Conservation (phyloP, 768 basidiomycete species). For the Collybiopsis confluens region DNA sequence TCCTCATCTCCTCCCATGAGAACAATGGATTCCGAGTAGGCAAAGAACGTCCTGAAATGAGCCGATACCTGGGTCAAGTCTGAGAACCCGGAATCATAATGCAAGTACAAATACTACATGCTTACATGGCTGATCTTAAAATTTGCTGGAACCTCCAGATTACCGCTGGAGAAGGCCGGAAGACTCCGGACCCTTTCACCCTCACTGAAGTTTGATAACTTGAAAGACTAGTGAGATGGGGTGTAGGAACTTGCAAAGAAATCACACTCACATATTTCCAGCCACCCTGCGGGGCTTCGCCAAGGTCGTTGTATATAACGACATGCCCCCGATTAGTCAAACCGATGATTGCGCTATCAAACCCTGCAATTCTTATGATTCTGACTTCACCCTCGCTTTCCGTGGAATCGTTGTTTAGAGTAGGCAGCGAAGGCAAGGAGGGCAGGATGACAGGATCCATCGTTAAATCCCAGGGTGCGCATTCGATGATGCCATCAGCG, state of each 20-base stretch:
- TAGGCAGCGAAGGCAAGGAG: constrained; percentile 56
- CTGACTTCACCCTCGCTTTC: constrained; percentile 25
- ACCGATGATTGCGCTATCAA: constrained; percentile 70
- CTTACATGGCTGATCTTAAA: constrained; percentile 79
- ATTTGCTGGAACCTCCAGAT: constrained; percentile 33
- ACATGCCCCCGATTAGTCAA: constrained; percentile 81
- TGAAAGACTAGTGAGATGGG: neutral
- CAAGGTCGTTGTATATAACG: constrained; percentile 51
- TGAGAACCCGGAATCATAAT: constrained; percentile 4
- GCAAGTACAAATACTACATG: constrained; percentile 1
- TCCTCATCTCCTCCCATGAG: constrained; percentile 57
- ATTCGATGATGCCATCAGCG: constrained; percentile 47
- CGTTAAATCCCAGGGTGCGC: constrained; percentile 54
- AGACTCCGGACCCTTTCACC: constrained; percentile 43
- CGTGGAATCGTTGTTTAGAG: constrained; percentile 28
- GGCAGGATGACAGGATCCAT: constrained; percentile 57
- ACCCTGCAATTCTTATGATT: constrained; percentile 78
- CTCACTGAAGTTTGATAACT: constrained; percentile 79
- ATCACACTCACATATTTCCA: constrained; percentile 73
- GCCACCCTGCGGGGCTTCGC: constrained; percentile 35
- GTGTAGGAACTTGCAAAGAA: neutral
- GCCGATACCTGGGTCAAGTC: constrained; percentile 63
- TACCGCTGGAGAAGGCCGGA: constrained; percentile 33
- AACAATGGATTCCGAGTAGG: constrained; percentile 75
- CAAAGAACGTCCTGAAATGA: constrained; percentile 77